phyloP scores from a whole-genome alignment of 1,284 basidiomycete genomes.

The Irpex sp. region DNA sequence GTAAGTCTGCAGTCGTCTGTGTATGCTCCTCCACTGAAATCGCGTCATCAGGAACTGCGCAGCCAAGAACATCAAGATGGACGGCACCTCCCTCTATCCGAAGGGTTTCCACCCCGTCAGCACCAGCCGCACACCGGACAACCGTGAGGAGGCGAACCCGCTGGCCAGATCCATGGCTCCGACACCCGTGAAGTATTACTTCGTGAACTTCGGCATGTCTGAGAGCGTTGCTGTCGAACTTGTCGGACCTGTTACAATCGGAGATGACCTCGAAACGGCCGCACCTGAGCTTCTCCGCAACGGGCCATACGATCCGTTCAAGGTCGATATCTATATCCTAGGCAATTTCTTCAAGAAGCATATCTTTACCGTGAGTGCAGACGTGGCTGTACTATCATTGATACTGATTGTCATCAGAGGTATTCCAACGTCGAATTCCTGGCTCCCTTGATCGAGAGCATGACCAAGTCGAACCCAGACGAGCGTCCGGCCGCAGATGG shows the following conservation, averaged over 20 bases:
- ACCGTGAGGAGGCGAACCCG: slow-evolving; percentile 13
- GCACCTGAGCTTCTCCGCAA: slow-evolving; percentile 24
- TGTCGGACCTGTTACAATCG: neutral
- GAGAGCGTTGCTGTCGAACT: neutral
- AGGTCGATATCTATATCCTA: slow-evolving; percentile 26
- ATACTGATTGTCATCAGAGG: no score
- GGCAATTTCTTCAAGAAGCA: slow-evolving; percentile 12
- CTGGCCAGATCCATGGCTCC: neutral
- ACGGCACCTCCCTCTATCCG: slow-evolving; percentile 25
- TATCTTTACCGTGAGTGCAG: slow-evolving; percentile 18
- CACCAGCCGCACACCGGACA: slow-evolving; percentile 11
- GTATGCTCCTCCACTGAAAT: slow-evolving; percentile 30
- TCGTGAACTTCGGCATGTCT: neutral
- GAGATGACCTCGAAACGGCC: slow-evolving; percentile 18
- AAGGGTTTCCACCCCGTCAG: slow-evolving; percentile 24
- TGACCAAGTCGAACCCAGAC: no score
- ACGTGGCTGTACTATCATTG: no score
- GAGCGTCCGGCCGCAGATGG: no score
- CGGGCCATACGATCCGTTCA: slow-evolving; percentile 30
- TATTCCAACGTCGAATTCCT: no score
- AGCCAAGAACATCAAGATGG: slow-evolving; percentile 33
- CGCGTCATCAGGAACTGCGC: slow-evolving; percentile 2
- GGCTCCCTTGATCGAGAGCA: no score
- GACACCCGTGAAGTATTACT: neutral
- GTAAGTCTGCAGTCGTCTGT: slow-evolving; percentile 15